Base-by-base conservation (phyloP, 106 monocot species). In the Chionographis japonica region DNA sequence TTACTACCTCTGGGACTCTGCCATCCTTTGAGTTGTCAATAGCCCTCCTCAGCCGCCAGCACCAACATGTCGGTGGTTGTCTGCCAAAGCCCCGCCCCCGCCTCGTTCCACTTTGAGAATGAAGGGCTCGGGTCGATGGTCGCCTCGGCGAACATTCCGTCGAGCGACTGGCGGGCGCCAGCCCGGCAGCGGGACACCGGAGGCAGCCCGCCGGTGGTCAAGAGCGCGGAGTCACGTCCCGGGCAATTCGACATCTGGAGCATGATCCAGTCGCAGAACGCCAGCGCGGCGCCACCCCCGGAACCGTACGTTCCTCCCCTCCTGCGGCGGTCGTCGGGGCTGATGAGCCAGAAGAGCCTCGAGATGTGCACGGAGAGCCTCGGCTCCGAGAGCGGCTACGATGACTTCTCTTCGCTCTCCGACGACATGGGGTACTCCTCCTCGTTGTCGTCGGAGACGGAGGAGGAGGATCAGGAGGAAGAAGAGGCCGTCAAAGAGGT, bases 291-390 rank as follows among this genome's bases (percentile, higher is more conserved):
- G 14, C 14, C 6, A 9, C 68, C 43, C 0, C 37, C 72, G 50
- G 6, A 52, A 0, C 87, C 86, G 0, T 94, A 95, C 62, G 72
- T 91, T 6, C 90, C 88, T 42, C 92, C 89, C 2, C 82, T 89
- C 10, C 6, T 73, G 13, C 61, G 78, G 58, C 68, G 72, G 18
- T 81, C 84, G 0, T 78, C 78, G 12, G 73, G 69, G 72, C 77
- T 72, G 14, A 63, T 97, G 69, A 97, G 86, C 89, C 92, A 89
- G 80, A 80, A 78, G 60, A 97, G 92, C 92, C 80, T 92, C 3
- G 78, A 97, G 70, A 72, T 85, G 14, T 97, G 95, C 92, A 97
- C 95, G 2, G 95, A 97, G 78, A 86, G 75, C 74, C 92, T 97
- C 65, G 89, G 95, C 5, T 92, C 92, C 3, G 95, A 97, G 74